These are phyloP conservation scores for Macadamia integrifolia DNA, from an alignment of 164 flowering plant genomes.

Conservation along the genomic window DNA sequence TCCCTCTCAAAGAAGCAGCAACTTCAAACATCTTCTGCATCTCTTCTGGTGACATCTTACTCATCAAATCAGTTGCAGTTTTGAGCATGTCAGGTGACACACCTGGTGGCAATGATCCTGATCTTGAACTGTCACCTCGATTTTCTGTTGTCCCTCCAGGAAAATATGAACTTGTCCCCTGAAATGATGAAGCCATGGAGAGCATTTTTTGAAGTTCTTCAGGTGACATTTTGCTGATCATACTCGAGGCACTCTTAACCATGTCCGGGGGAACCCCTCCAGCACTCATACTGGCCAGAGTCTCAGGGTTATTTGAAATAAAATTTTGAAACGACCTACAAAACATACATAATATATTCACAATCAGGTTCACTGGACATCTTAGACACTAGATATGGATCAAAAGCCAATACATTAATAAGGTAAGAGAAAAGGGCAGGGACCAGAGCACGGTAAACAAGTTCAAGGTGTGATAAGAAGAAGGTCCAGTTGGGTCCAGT, in stretches of 20 bases:
- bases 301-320: conserved; percentile 59
- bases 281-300: conserved; percentile 50
- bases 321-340: conserved; percentile 77
- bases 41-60: conserved; percentile 76
- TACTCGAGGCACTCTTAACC: conserved; percentile 62
- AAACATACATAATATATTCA: neutral
- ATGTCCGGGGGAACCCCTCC: conserved; percentile 65
- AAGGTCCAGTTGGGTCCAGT: no score
- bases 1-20: conserved; percentile 56
- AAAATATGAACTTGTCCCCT: conserved; percentile 35
- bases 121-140: conserved; percentile 16
- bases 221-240: conserved; percentile 77
- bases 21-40: conserved; percentile 71
- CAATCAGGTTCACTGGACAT: conserved; percentile 3
- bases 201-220: conserved; percentile 79
- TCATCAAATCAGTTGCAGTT: conserved; percentile 72
- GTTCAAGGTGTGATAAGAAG: no score
- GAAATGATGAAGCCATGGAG: conserved; percentile 63
- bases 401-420: no score
- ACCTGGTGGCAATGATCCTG: conserved; percentile 51
- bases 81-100: conserved; percentile 79
- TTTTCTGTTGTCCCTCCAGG: conserved; percentile 18
- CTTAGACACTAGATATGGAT: no score
- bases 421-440: no score
- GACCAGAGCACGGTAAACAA: no score